Evolutionary conservation across 345 rosid species (phyloP).

Genomic region (Balakata baccata): DNA sequence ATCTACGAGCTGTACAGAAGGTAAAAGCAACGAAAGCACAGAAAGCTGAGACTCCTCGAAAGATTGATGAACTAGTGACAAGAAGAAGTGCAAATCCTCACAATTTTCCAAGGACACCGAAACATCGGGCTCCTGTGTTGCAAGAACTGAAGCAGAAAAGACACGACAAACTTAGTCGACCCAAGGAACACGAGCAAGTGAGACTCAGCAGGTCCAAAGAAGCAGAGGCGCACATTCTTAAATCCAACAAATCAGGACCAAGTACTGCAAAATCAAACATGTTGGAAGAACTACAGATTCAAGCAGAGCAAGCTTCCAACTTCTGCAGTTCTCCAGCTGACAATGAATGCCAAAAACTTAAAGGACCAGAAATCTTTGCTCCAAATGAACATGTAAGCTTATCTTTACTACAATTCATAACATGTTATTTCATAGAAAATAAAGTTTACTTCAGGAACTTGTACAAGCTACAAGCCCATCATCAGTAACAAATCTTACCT

Average conservation of each 20-base stretch:
- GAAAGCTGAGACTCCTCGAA: conserved; percentile 32
- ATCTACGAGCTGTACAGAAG: conserved; percentile 22
- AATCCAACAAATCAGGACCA: conserved; percentile 24
- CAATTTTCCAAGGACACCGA: conserved; percentile 31
- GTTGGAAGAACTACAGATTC: conserved; percentile 29
- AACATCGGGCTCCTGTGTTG: conserved; percentile 30
- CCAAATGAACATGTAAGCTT: conserved; percentile 46
- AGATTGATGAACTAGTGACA: conserved; percentile 37
- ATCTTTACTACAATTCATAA: conserved; percentile 9
- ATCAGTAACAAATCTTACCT: not conserved
- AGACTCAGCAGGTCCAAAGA: conserved; percentile 28
- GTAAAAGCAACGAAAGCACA: conserved; percentile 25
- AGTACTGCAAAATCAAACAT: conserved; percentile 25
- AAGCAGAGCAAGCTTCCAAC: conserved; percentile 32
- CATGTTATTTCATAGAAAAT: conserved; percentile 2
- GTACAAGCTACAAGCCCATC: not conserved
- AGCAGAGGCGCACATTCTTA: conserved; percentile 30
- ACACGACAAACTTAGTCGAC: conserved; percentile 23
- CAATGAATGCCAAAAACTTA: conserved; percentile 25
- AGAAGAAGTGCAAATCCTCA: conserved; percentile 31
- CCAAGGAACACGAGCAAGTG: conserved; percentile 30
- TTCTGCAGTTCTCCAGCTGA: conserved; percentile 14
- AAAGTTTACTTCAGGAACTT: not conserved
- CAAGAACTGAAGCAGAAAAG: conserved; percentile 41
- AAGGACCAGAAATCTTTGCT: conserved; percentile 32